A percentile compares a stretch with the other conserved stretches of the same genome.
Evolutionary conservation across 257 asterid genomes (phyloP).

Genomic region (Solanum clarkiae): DNA sequence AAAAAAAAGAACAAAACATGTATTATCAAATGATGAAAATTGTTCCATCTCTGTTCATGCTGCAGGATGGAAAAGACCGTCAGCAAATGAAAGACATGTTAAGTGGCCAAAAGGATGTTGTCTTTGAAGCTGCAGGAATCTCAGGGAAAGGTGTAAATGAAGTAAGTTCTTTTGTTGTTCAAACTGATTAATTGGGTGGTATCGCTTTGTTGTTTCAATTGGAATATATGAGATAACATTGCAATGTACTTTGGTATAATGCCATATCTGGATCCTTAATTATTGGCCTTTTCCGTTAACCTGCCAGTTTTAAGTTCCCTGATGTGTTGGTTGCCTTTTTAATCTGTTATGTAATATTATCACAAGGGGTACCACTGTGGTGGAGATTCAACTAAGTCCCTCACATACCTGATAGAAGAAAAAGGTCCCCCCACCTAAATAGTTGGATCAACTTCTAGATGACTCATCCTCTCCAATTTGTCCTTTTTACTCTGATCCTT

Average conservation of each 20-base stretch:
- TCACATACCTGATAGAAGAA: neutral
- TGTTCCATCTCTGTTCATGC: constrained; percentile 9
- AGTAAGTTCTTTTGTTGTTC: constrained; percentile 31
- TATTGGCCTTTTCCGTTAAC: neutral
- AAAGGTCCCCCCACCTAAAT: neutral
- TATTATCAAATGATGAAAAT: neutral
- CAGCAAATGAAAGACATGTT: constrained; percentile 38
- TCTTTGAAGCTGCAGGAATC: constrained; percentile 53
- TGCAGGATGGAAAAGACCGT: constrained; percentile 84
- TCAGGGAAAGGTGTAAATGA: constrained; percentile 77
- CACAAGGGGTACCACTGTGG: neutral
- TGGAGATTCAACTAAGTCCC: neutral
- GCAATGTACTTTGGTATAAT: neutral
- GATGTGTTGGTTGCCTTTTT: neutral
- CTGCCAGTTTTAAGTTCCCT: neutral
- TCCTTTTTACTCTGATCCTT: neutral
- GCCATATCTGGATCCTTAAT: neutral
- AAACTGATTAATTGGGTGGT: neutral
- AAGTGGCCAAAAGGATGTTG: constrained; percentile 41
- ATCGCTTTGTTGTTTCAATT: neutral
- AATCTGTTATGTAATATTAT: neutral
- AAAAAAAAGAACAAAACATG: neutral
- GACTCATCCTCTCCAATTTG: neutral
- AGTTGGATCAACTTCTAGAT: neutral
- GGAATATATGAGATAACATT: neutral